A percentile compares a stretch with the other conserved stretches of the same genome.
Conservation (phyloP, 2,329 filamentous ascomycete species). For the Aspergillus sp. region DNA sequence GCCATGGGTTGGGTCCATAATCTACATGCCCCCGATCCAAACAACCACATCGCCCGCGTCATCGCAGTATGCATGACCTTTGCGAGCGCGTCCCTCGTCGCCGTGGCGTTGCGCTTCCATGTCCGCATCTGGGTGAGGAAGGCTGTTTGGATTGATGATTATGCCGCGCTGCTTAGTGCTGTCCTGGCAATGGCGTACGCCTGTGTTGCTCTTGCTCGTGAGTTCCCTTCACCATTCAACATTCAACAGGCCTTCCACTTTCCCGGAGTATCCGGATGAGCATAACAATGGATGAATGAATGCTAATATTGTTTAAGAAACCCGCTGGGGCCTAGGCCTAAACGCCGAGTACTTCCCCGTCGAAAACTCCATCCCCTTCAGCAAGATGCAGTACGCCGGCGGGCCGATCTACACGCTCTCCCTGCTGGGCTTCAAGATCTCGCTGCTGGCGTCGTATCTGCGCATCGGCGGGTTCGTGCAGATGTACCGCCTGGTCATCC, state of each 20-base stretch:
- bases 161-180: slow-evolving; percentile 22
- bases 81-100: slow-evolving; percentile 20
- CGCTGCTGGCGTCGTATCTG: slow-evolving; percentile 48
- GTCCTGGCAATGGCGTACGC: slow-evolving; percentile 21
- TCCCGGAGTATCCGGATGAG: too few species aligned
- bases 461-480: slow-evolving; percentile 45
- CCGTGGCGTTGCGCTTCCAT: slow-evolving; percentile 25
- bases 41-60: slow-evolving; percentile 20
- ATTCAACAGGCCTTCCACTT: too few species aligned
- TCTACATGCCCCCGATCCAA: slow-evolving; percentile 22
- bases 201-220: slow-evolving; percentile 20
- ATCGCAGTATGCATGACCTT: slow-evolving; percentile 26
- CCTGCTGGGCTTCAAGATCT: slow-evolving; percentile 50
- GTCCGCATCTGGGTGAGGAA: slow-evolving; percentile 23
- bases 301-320: not conserved
- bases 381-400: not conserved
- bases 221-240: not conserved
- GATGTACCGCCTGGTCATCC: slow-evolving; percentile 27
- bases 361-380: not conserved
- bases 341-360: not conserved
- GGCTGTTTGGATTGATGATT: slow-evolving; percentile 27
- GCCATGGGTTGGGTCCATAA: slow-evolving; percentile 33
- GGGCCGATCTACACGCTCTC: slow-evolving; percentile 23
- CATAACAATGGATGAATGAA: too few species aligned
- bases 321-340: not conserved